Evolutionary conservation across 202 grass and related monocot species (phyloP).

Genomic region (Miscanthus sacchariflorus): DNA sequence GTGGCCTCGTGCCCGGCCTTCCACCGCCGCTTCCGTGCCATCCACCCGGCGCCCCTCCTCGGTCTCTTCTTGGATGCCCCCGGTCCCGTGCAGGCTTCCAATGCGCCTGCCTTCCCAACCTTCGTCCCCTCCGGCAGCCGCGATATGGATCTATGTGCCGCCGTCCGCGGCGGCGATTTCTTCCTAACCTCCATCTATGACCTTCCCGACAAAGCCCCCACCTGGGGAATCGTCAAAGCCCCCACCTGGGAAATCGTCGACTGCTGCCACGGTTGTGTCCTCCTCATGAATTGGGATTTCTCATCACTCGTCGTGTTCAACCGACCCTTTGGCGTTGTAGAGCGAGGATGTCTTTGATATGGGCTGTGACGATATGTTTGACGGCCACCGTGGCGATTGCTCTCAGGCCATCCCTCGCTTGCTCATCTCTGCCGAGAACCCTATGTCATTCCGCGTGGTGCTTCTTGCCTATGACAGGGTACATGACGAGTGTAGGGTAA

Average conservation of each 20-base stretch:
- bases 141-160: not conserved
- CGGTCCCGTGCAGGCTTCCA: too few species aligned
- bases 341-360: too few species aligned
- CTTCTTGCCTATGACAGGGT: not conserved
- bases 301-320: not conserved
- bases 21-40: conserved; percentile 5
- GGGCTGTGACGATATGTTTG: too few species aligned
- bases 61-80: conserved; percentile 14
- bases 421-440: not conserved
- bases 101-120: not conserved
- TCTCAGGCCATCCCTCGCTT: not conserved
- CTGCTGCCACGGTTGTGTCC: not conserved
- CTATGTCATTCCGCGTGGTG: not conserved
- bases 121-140: conserved; percentile 3
- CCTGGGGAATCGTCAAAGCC: not conserved
- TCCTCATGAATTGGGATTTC: not conserved
- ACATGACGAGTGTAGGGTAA: not conserved
- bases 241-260: not conserved
- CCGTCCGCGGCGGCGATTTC: not conserved
- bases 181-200: not conserved
- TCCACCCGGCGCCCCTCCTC: conserved; percentile 25
- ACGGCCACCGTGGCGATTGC: too few species aligned
- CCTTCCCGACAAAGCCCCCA: not conserved
- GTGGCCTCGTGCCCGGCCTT: conserved; percentile 23
- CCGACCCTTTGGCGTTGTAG: not conserved